phyloP scores from a whole-genome alignment of 2,329 filamentous ascomycete species.

The Aspergillus pseudonomiae region DNA sequence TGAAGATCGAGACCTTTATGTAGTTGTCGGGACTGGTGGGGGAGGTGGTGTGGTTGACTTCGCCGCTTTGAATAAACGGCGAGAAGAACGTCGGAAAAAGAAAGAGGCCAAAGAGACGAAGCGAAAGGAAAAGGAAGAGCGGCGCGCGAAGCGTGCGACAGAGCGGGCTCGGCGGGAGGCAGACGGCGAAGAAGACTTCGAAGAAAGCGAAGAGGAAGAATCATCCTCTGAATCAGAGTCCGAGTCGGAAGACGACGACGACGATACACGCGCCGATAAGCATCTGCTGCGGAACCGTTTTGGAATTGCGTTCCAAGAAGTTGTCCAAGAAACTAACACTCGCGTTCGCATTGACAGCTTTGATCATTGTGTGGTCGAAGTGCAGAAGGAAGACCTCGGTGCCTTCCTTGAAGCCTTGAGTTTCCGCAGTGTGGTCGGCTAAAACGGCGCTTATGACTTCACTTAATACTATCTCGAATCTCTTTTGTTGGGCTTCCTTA shows the following conservation, averaged over 20 bases:
- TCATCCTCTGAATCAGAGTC: constrained; percentile 50
- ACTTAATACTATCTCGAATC: constrained; percentile 12
- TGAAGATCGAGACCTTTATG: constrained; percentile 82
- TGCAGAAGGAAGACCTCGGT: constrained; percentile 91
- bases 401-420: constrained; percentile 91
- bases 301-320: constrained; percentile 92
- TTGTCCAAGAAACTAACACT: constrained; percentile 87
- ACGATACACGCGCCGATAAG: constrained; percentile 58
- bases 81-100: constrained; percentile 64
- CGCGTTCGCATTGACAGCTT: constrained; percentile 93
- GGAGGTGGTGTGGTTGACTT: constrained; percentile 73
- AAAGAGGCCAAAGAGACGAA: constrained; percentile 65
- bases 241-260: constrained; percentile 59
- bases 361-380: constrained; percentile 95
- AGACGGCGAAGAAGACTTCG: constrained; percentile 64
- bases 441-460: constrained; percentile 9
- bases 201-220: constrained; percentile 62
- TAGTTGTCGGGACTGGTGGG: constrained; percentile 90
- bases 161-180: constrained; percentile 54
- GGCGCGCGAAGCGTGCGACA: constrained; percentile 59
- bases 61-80: constrained; percentile 68
- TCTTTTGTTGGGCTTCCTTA: neutral
- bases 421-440: constrained; percentile 79
- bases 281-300: constrained; percentile 85
- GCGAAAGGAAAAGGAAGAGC: constrained; percentile 66